Percentiles rank a stretch among this genome's conserved stretches.
These are phyloP conservation scores for Mucor sp. DNA, from an alignment of 371 early-diverging fungal species.

Conservation along the genomic window DNA sequence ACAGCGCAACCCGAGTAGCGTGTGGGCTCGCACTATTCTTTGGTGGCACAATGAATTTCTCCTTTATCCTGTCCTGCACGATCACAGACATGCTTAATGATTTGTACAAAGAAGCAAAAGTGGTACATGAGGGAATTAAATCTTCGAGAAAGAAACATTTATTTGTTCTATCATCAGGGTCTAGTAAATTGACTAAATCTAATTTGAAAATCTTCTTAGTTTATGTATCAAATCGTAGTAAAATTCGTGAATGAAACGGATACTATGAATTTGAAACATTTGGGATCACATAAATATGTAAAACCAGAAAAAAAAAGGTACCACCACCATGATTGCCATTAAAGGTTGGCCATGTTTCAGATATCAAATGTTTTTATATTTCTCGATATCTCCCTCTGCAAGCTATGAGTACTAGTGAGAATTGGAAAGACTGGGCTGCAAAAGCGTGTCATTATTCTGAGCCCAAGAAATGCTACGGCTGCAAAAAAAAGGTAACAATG, in stretches of 20 bases:
- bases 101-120: not conserved
- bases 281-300: not conserved
- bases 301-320: not conserved
- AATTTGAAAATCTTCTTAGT: too few species aligned
- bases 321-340: not conserved
- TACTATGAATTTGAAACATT: too few species aligned
- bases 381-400: too few species aligned
- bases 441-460: not conserved
- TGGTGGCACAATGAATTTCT: not conserved
- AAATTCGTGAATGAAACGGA: too few species aligned
- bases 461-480: not conserved
- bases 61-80: not conserved
- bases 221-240: too few species aligned
- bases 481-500: constrained; percentile 4
- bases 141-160: not conserved
- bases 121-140: not conserved
- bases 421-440: not conserved
- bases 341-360: constrained; percentile 2
- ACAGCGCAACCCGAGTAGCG: not conserved
- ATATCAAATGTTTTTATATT: not conserved
- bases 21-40: not conserved
- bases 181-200: too few species aligned
- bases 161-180: too few species aligned
- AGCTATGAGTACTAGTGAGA: not conserved
- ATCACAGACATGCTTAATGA: not conserved